These are phyloP conservation scores for Globisporangium carolinianum DNA, from an alignment of 352 stramenopile species.

Conservation along the genomic window DNA sequence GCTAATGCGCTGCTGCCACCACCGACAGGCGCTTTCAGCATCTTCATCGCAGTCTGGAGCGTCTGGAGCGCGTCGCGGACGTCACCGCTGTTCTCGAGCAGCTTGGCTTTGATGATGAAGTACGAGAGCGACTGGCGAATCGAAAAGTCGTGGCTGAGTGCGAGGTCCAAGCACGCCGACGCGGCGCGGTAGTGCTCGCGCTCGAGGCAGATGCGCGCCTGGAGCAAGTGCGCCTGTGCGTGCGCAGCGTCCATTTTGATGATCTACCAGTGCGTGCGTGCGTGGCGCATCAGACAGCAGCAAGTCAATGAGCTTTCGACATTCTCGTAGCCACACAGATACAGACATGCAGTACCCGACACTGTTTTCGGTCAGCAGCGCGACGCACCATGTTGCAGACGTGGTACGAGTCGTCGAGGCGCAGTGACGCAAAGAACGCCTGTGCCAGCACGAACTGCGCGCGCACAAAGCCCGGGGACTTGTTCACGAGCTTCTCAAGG, in stretches of 20 bases:
- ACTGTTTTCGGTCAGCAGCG: too few relatives aligned
- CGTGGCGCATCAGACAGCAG: background rate
- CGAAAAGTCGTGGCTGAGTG: slow-evolving; percentile 85
- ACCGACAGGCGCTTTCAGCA: slow-evolving; percentile 17
- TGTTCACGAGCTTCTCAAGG: slow-evolving; percentile 77
- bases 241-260: slow-evolving; percentile 75
- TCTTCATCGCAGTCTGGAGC: slow-evolving; percentile 77
- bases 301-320: too few relatives aligned
- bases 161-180: slow-evolving; percentile 75
- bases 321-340: too few relatives aligned
- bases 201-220: slow-evolving; percentile 77
- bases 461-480: slow-evolving; percentile 79
- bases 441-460: slow-evolving; percentile 81
- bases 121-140: slow-evolving; percentile 81
- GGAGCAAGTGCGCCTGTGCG: slow-evolving; percentile 73
- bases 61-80: slow-evolving; percentile 74
- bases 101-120: slow-evolving; percentile 84
- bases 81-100: slow-evolving; percentile 70
- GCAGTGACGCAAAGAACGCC: slow-evolving; percentile 60
- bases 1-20: slow-evolving; percentile 8
- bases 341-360: too few relatives aligned
- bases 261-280: slow-evolving; percentile 17
- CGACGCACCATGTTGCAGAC: slow-evolving; percentile 44
- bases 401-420: slow-evolving; percentile 77
- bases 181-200: slow-evolving; percentile 70